These are phyloP conservation scores for Inosperma sp. DNA, from an alignment of 768 basidiomycete genomes.

Conservation along the genomic window DNA sequence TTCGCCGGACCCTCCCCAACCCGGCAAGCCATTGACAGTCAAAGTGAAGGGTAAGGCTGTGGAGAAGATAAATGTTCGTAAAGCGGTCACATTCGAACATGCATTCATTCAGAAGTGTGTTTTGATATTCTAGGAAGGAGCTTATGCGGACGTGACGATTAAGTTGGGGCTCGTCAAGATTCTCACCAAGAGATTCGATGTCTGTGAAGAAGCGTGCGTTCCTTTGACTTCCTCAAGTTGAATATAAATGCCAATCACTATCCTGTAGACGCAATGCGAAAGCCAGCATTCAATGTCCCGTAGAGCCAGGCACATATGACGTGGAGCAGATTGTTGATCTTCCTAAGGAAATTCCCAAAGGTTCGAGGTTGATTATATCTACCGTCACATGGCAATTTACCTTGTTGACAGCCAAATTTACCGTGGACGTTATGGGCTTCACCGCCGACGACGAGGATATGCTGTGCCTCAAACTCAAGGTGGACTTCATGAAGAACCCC, in stretches of 20 bases:
- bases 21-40: slow-evolving; percentile 86
- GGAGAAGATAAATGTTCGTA: slow-evolving; percentile 59
- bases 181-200: slow-evolving; percentile 76
- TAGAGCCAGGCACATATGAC: slow-evolving; percentile 63
- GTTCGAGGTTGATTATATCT: slow-evolving; percentile 24
- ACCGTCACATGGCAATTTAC: slow-evolving; percentile 7
- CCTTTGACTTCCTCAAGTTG: not conserved
- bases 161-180: slow-evolving; percentile 93
- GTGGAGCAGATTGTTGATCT: slow-evolving; percentile 80
- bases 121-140: slow-evolving; percentile 65
- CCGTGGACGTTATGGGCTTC: slow-evolving; percentile 61
- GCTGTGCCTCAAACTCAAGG: slow-evolving; percentile 73
- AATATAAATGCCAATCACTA: slow-evolving; percentile 3
- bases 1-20: slow-evolving; percentile 83
- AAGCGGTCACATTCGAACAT: not conserved
- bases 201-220: slow-evolving; percentile 93
- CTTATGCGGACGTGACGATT: slow-evolving; percentile 83
- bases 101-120: not conserved
- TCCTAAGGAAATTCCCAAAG: slow-evolving; percentile 88
- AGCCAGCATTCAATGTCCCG: slow-evolving; percentile 78
- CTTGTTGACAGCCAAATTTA: slow-evolving; percentile 69
- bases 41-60: slow-evolving; percentile 60
- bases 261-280: slow-evolving; percentile 63
- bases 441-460: slow-evolving; percentile 69
- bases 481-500: slow-evolving; percentile 63